Evolutionary conservation across 441 rosid genomes (phyloP).

Genomic region (Adansonia rubrostipa): DNA sequence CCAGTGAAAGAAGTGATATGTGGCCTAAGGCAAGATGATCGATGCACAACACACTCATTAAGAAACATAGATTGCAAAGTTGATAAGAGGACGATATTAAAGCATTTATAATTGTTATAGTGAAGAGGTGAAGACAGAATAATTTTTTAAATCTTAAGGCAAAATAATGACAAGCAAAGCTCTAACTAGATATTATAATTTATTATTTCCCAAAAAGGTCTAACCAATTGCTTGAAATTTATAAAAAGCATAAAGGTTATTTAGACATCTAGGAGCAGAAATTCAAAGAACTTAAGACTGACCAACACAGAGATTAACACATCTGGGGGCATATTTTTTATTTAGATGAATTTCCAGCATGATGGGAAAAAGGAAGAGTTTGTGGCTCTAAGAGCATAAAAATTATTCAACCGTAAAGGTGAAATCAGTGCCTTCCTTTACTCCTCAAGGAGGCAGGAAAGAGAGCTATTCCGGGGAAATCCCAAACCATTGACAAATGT

Average conservation of each 20-base stretch:
- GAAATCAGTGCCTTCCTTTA: neutral
- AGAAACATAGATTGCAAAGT: constrained; percentile 3
- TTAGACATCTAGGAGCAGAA: constrained; percentile 7
- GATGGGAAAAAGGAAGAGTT: neutral
- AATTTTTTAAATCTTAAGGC: neutral
- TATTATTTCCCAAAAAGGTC: neutral
- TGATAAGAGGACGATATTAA: neutral
- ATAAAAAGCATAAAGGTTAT: neutral
- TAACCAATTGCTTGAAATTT: neutral
- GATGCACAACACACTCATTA: constrained; percentile 26
- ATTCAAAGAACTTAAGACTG: neutral
- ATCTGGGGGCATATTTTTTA: neutral
- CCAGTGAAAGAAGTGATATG: constrained; percentile 92
- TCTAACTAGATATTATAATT: neutral
- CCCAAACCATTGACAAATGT: too few relatives aligned
- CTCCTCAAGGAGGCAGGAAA: neutral
- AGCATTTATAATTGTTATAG: neutral
- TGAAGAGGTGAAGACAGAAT: neutral
- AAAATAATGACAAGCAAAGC: neutral
- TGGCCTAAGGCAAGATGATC: constrained; percentile 49
- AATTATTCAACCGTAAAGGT: neutral
- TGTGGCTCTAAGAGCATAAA: neutral
- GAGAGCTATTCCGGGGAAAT: too few relatives aligned
- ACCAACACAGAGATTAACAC: neutral
- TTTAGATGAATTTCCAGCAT: neutral